These are phyloP conservation scores for Agaricus blazei DNA, from an alignment of 768 basidiomycete species.

Conservation along the genomic window DNA sequence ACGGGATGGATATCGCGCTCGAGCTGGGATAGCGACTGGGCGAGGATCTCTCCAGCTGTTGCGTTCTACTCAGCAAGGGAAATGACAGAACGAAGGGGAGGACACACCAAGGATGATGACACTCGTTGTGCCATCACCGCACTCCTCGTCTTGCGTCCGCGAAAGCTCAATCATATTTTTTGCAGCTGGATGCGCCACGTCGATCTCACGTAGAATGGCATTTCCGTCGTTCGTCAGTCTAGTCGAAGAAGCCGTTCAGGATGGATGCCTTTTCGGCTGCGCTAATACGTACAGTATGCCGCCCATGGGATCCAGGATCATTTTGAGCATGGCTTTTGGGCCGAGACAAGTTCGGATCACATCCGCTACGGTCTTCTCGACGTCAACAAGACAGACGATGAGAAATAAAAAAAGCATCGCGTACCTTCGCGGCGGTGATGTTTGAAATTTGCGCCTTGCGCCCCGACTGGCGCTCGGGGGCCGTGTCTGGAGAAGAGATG, in stretches of 20 bases:
- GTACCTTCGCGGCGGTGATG: conserved; percentile 93
- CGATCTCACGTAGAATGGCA: conserved; percentile 96
- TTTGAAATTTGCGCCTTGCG: conserved; percentile 96
- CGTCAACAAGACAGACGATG: conserved; percentile 8
- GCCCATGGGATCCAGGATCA: conserved; percentile 99
- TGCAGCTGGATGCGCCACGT: conserved; percentile 97
- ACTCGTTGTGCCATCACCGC: conserved; percentile 97
- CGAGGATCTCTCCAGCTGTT: conserved; percentile 90
- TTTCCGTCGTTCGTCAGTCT: conserved; percentile 98
- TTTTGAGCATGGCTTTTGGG: conserved; percentile 98
- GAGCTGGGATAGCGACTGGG: conserved; percentile 87
- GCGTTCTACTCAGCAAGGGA: not conserved
- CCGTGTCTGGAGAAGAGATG: conserved; percentile 57
- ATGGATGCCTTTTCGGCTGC: conserved; percentile 1
- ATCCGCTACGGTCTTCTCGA: conserved; percentile 85
- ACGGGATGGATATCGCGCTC: conserved; percentile 98
- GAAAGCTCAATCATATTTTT: conserved; percentile 99
- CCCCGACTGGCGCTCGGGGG: conserved; percentile 90
- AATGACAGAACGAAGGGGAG: not conserved
- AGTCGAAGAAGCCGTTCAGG: not conserved
- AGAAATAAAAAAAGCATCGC: conserved; percentile 14
- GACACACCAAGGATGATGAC: conserved; percentile 91
- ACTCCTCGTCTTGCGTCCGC: conserved; percentile 97
- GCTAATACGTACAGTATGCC: conserved; percentile 75
- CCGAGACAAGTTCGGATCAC: conserved; percentile 97